Conservation (phyloP, 2,329 filamentous ascomycete species). For the Diaporthe caulivora region DNA sequence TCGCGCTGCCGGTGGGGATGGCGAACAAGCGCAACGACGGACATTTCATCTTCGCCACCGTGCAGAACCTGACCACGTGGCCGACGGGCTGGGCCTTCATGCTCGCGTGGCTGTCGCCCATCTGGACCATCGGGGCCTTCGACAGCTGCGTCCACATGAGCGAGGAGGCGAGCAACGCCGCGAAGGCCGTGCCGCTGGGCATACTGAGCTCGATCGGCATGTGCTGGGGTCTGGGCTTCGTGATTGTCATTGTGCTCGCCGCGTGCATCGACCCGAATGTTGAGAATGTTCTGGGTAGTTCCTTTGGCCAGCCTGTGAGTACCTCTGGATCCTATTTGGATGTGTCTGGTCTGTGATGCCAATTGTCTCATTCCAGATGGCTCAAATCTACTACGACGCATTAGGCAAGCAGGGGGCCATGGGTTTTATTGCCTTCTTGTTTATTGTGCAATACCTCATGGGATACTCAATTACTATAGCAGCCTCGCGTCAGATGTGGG, state of each 20-base stretch:
- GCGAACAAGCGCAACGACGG: constrained; percentile 53
- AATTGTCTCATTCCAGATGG: constrained; percentile 42
- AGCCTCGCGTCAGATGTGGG: constrained; percentile 72
- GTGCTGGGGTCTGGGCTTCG: constrained; percentile 66
- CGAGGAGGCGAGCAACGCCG: constrained; percentile 72
- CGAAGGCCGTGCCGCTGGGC: constrained; percentile 69
- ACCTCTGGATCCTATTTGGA: constrained; percentile 45
- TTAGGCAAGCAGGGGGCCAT: constrained; percentile 70
- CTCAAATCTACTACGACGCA: constrained; percentile 70
- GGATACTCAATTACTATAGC: constrained; percentile 69
- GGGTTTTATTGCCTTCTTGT: constrained; percentile 69
- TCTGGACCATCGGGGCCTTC: constrained; percentile 72
- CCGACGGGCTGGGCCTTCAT: constrained; percentile 70
- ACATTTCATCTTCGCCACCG: constrained; percentile 67
- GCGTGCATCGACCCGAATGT: constrained; percentile 68
- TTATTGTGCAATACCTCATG: constrained; percentile 74
- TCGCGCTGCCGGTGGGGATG: constrained; percentile 67
- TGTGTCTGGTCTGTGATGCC: not conserved
- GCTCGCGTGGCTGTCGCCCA: constrained; percentile 70
- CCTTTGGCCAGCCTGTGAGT: constrained; percentile 71
- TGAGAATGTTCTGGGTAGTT: constrained; percentile 58
- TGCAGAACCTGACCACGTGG: constrained; percentile 70
- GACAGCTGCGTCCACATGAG: constrained; percentile 67
- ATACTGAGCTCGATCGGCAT: constrained; percentile 69
- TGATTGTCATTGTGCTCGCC: constrained; percentile 69